Percentiles rank a stretch among this genome's conserved stretches.
Conservation (phyloP, 768 basidiomycete genomes). For the Xerocomellus amylosporus region DNA sequence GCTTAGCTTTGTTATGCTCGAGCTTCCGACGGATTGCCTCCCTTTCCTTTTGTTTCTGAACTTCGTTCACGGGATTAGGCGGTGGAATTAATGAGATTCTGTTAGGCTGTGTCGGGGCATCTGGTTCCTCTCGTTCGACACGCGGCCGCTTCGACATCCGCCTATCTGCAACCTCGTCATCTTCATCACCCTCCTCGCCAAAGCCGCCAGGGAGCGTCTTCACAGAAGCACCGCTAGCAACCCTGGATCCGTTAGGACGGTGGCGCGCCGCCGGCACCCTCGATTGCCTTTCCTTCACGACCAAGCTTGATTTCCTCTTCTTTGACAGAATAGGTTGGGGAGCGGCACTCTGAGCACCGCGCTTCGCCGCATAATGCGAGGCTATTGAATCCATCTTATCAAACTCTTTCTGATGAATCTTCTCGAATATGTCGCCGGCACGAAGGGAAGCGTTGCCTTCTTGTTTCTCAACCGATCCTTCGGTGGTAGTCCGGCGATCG, state of each 20-base stretch:
- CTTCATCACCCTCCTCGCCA: slow-evolving; percentile 49
- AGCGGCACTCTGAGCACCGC: slow-evolving; percentile 25
- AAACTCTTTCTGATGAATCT: slow-evolving; percentile 63
- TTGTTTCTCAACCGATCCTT: slow-evolving; percentile 1
- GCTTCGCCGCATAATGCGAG: slow-evolving; percentile 47
- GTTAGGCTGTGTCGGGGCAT: slow-evolving; percentile 25
- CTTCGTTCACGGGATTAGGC: slow-evolving; percentile 27
- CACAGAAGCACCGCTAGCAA: slow-evolving; percentile 25
- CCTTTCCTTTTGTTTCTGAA: slow-evolving; percentile 42
- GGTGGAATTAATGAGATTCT: slow-evolving; percentile 36
- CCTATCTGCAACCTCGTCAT: slow-evolving; percentile 37
- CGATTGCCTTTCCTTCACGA: slow-evolving; percentile 33
- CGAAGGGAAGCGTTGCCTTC: slow-evolving; percentile 25
- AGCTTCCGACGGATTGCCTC: slow-evolving; percentile 63
- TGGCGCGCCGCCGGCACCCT: slow-evolving; percentile 14
- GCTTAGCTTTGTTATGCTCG: slow-evolving; percentile 61
- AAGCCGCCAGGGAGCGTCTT: slow-evolving; percentile 56
- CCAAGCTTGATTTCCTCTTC: slow-evolving; percentile 53
- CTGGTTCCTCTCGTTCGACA: slow-evolving; percentile 31
- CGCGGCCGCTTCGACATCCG: slow-evolving; percentile 47
- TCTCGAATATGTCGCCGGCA: slow-evolving; percentile 46
- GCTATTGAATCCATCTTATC: slow-evolving; percentile 77
- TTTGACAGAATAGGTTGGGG: slow-evolving; percentile 27
- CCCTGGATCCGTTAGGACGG: slow-evolving; percentile 24
- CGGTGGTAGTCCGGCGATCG: slow-evolving; percentile 18